phyloP scores from a whole-genome alignment of 2,329 filamentous ascomycete species.

The Colletotrichum camelliae region DNA sequence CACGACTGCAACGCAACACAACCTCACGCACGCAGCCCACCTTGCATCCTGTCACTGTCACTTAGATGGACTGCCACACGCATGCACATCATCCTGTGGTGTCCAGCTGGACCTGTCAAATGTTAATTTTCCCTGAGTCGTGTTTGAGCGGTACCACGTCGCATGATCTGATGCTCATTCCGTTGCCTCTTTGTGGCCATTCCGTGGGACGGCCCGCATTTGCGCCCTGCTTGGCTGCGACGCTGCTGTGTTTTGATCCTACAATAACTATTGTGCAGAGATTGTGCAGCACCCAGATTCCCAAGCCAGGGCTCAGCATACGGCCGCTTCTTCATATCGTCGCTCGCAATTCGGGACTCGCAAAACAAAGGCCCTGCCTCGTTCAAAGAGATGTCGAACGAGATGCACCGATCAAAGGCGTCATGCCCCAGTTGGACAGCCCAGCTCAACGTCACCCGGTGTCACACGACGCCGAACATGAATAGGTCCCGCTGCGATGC shows the following conservation, averaged over 20 bases:
- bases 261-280: neutral
- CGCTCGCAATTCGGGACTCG: neutral
- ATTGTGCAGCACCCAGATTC: neutral
- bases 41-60: neutral
- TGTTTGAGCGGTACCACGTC: neutral
- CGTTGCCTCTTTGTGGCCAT: neutral
- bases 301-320: neutral
- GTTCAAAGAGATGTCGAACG: neutral
- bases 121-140: neutral
- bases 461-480: neutral
- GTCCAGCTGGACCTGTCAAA: neutral
- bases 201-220: constrained; percentile 16
- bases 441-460: neutral
- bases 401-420: neutral
- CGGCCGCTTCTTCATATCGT: neutral
- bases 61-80: neutral
- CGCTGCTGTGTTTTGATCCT: neutral
- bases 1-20: constrained; percentile 3
- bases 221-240: neutral
- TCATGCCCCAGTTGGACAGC: neutral
- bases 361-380: constrained; percentile 4
- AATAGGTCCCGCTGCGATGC: neutral
- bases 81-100: neutral
- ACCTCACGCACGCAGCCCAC: neutral
- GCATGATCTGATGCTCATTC: constrained; percentile 12